Percentiles rank a stretch among this genome's conserved stretches.
Evolutionary conservation across 2,329 filamentous ascomycete genomes (phyloP).

Genomic region (Sporothrix pallida): DNA sequence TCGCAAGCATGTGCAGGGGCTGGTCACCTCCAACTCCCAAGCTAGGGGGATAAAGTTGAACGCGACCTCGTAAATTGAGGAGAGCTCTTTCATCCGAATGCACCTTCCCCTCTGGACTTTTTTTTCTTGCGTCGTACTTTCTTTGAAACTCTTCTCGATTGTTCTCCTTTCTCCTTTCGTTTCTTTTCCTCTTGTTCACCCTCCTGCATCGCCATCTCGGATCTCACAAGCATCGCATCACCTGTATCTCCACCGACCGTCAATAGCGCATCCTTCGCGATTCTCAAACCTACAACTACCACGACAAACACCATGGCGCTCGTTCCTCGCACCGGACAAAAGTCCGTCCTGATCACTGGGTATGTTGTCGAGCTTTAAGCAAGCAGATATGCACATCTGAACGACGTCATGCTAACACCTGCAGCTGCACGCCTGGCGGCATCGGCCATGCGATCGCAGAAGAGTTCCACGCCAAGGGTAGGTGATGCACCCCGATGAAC

Average conservation of each 20-base stretch:
- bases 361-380: slow-evolving; percentile 40
- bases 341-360: slow-evolving; percentile 58
- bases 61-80: background rate
- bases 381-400: too few relatives aligned
- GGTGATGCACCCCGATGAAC: slow-evolving; percentile 9
- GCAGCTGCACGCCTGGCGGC: slow-evolving; percentile 63
- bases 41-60: background rate
- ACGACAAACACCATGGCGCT: slow-evolving; percentile 9
- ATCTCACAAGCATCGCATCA: too few relatives aligned
- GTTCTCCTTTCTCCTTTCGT: background rate
- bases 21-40: background rate
- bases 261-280: background rate
- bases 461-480: slow-evolving; percentile 60
- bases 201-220: background rate
- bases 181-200: background rate
- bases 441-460: slow-evolving; percentile 61
- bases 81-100: background rate
- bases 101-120: background rate
- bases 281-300: background rate
- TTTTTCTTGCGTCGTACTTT: background rate
- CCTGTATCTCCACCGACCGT: background rate
- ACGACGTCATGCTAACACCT: background rate
- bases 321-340: slow-evolving; percentile 44
- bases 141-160: background rate
- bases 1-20: slow-evolving; percentile 17